These are phyloP conservation scores for Serendipita vermifera DNA, from an alignment of 768 basidiomycete species.

Conservation along the genomic window DNA sequence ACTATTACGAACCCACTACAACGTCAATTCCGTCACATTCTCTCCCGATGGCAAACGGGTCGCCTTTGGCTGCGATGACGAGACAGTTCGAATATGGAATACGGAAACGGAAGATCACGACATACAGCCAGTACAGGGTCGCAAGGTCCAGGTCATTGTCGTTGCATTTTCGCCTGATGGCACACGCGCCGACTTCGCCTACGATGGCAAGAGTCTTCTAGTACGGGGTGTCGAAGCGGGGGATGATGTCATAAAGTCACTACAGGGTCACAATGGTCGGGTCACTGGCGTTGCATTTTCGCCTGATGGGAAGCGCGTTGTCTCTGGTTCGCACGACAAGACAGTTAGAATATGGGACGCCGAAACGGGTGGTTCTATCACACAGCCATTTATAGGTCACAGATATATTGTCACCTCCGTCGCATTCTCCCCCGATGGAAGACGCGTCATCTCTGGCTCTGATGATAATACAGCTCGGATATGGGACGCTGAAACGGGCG, in stretches of 20 bases:
- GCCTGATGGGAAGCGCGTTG: not conserved
- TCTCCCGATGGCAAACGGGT: no score
- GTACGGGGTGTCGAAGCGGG: conserved; percentile 18
- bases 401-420: conserved; percentile 14
- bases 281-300: conserved; percentile 12
- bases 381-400: conserved; percentile 18
- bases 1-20: conserved; percentile 18
- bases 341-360: conserved; percentile 15
- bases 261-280: not conserved
- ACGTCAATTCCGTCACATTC: no score
- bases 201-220: no score
- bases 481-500: conserved; percentile 18
- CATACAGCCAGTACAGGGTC: no score
- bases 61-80: no score
- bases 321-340: conserved; percentile 10
- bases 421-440: no score
- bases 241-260: conserved; percentile 7
- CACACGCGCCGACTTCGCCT: no score
- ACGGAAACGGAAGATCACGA: conserved; percentile 13
- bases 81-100: conserved; percentile 19
- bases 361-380: conserved; percentile 18
- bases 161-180: no score
- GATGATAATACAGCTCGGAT: no score
- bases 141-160: no score
- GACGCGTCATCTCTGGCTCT: conserved; percentile 20